Evolutionary conservation across 306 rosid species (phyloP).

Genomic region (Cicer bijugum): DNA sequence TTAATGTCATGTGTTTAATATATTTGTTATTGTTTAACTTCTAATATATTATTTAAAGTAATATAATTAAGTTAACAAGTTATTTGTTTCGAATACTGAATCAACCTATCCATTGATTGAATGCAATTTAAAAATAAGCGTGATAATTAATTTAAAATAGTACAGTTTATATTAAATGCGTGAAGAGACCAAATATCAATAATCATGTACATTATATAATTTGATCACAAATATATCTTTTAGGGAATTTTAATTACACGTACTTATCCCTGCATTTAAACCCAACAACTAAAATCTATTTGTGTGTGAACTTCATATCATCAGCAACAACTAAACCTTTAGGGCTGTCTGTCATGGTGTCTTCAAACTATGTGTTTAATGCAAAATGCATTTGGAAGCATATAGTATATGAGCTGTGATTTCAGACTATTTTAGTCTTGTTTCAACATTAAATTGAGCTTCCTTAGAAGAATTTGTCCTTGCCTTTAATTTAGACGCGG

Average conservation of each 20-base stretch:
- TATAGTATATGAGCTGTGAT: background rate
- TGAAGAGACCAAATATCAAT: background rate
- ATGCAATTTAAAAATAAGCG: background rate
- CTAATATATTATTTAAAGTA: too few relatives aligned
- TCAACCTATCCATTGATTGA: background rate
- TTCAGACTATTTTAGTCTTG: background rate
- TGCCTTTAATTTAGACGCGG: background rate
- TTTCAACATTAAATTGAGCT: background rate
- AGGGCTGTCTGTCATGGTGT: background rate
- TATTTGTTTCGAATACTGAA: background rate
- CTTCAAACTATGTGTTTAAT: background rate
- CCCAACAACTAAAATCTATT: background rate
- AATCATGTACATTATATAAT: background rate
- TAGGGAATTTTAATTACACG: background rate
- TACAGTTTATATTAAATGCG: conserved; percentile 9
- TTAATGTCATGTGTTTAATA: too few relatives aligned
- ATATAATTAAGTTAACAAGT: too few relatives aligned
- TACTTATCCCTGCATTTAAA: background rate
- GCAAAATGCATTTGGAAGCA: background rate
- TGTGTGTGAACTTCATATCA: background rate
- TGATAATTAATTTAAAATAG: background rate
- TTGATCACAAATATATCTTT: background rate
- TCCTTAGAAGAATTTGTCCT: background rate
- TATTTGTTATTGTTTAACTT: too few relatives aligned
- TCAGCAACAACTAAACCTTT: background rate